Evolutionary conservation across 1,139 yeast genomes (phyloP).

Genomic region (Candida sp.): DNA sequence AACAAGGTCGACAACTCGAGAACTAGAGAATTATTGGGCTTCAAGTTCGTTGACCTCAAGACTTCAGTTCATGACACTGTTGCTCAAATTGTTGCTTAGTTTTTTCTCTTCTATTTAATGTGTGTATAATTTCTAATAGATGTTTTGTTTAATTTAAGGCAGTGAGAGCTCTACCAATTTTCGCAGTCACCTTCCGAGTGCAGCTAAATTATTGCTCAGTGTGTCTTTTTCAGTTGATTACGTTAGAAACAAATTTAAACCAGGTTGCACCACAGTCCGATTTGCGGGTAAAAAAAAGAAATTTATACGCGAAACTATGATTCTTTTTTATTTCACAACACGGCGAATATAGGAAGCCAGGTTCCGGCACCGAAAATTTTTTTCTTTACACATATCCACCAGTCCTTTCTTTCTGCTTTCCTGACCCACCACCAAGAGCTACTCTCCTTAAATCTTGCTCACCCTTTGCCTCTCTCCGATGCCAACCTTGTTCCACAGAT

Average conservation of each 20-base stretch:
- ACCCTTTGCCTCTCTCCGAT: too few relatives aligned
- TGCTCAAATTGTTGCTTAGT: background rate
- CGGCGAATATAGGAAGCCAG: background rate
- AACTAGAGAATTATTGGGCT: slow-evolving; percentile 35
- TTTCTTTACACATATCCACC: background rate
- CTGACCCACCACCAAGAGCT: too few relatives aligned
- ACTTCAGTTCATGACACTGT: slow-evolving; percentile 42
- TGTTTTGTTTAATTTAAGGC: too few relatives aligned
- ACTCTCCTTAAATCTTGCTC: too few relatives aligned
- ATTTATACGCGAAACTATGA: background rate
- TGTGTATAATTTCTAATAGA: too few relatives aligned
- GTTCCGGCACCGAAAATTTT: slow-evolving; percentile 1
- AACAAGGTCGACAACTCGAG: slow-evolving; percentile 25
- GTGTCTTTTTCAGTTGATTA: too few relatives aligned
- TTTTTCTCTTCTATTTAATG: too few relatives aligned
- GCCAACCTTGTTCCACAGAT: slow-evolving; percentile 33
- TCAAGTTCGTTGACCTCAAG: slow-evolving; percentile 35
- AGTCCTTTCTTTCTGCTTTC: background rate
- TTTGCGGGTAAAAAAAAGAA: slow-evolving; percentile 1
- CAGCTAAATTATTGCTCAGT: too few relatives aligned
- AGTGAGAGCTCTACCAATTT: too few relatives aligned
- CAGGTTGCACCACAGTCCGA: background rate
- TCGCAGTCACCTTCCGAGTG: slow-evolving; percentile 2
- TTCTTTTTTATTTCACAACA: background rate
- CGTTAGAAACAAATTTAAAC: too few relatives aligned